These are phyloP conservation scores for Ceriops zippeliana DNA, from an alignment of 345 rosid species.

Conservation along the genomic window DNA sequence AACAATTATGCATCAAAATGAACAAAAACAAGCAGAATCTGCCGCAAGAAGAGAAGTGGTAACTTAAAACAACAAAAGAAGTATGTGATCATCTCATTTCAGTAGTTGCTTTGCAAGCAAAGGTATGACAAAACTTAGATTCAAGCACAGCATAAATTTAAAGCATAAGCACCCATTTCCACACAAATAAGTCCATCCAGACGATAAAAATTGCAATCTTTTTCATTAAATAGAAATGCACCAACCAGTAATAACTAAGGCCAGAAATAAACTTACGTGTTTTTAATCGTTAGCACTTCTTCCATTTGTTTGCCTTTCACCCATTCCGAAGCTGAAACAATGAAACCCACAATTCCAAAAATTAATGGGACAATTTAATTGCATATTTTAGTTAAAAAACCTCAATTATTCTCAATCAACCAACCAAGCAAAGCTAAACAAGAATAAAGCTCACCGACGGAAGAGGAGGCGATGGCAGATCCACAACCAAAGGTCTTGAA, in stretches of 20 bases:
- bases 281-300: slow-evolving; percentile 82
- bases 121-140: too few species aligned
- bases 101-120: too few species aligned
- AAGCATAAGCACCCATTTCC: too few species aligned
- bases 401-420: not conserved
- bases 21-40: too few species aligned
- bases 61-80: too few species aligned
- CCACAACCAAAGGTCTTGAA: slow-evolving; percentile 99
- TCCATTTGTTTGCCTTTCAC: slow-evolving; percentile 95
- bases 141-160: too few species aligned
- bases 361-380: not conserved
- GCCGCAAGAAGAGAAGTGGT: too few species aligned
- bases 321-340: slow-evolving; percentile 85
- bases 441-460: slow-evolving; percentile 56
- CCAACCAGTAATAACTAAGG: not conserved
- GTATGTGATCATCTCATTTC: too few species aligned
- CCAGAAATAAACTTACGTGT: slow-evolving; percentile 58
- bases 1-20: too few species aligned
- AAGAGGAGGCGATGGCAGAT: slow-evolving; percentile 94
- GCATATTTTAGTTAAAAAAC: not conserved
- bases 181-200: too few species aligned
- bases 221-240: too few species aligned
- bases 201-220: too few species aligned
- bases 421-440: not conserved
- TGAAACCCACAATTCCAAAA: not conserved